phyloP scores from a whole-genome alignment of 1,284 basidiomycete species.

The Puccinia novopanici region DNA sequence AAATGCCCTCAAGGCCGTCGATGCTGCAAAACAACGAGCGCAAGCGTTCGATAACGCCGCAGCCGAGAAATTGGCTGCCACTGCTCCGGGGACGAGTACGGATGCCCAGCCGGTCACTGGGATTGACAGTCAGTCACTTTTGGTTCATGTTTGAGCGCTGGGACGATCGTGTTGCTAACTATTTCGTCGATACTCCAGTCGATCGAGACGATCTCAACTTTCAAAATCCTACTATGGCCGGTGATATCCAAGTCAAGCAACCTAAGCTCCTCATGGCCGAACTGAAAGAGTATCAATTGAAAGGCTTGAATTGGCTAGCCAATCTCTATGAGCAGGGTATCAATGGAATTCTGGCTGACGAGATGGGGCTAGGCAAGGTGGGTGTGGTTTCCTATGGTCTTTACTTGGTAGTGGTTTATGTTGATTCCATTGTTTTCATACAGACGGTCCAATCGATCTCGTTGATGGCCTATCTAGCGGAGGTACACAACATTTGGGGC shows the following conservation, averaged over 20 bases:
- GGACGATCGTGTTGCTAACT: too few relatives aligned
- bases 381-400: conserved; percentile 61
- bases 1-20: conserved; percentile 87
- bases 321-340: conserved; percentile 99
- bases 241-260: conserved; percentile 81
- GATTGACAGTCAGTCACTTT: conserved; percentile 50
- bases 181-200: conserved; percentile 63
- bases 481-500: conserved; percentile 99
- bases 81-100: conserved; percentile 48
- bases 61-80: conserved; percentile 65
- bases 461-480: conserved; percentile 91
- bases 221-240: conserved; percentile 94
- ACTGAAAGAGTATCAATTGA: conserved; percentile 97
- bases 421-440: conserved; percentile 51
- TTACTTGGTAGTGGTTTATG: background rate
- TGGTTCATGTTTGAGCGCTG: background rate
- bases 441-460: conserved; percentile 99
- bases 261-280: conserved; percentile 96
- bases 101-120: conserved; percentile 51
- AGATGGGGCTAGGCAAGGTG: conserved; percentile 98
- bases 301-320: conserved; percentile 96
- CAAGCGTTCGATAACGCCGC: conserved; percentile 80
- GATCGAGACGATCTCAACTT: conserved; percentile 98
- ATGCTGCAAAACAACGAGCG: conserved; percentile 76
- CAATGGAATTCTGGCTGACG: conserved; percentile 96